Evolutionary conservation across 805 yeast species (phyloP), one percentile per base, ranked within the genome.

Genomic region (Ogataea corticis): DNA sequence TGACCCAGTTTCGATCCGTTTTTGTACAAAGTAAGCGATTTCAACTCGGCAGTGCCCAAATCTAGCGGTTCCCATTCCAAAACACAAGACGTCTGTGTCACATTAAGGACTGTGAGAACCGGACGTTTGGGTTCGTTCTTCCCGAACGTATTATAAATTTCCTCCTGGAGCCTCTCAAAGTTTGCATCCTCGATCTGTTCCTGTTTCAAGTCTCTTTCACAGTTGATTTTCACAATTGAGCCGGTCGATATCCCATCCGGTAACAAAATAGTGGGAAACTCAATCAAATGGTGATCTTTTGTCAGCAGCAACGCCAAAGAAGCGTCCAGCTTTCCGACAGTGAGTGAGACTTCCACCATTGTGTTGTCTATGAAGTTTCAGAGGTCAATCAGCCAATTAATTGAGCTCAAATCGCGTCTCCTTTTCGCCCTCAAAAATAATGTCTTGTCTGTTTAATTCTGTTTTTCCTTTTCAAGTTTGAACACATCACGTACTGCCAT

Each of bases 311-410:
- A 73, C 25, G 98, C 98, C 64, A 94, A 73, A 2, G 97, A 90
- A 11, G 97, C 96, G 63, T 94, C 99, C 36, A 92, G 75, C 69
- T 91, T 91, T 39, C 98, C 99, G 16, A 94, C 97, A 0, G 97
- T 91, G 31, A 92, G 76, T 34, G 95, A 85, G 10, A 91, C 97
- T 67, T 89, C 94, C 27, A 90, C 95, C 88, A 85, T 85, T 50
- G 17, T 40, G 32, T 27, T 21, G 25, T 14, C 27, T 18, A n/a
- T 16, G 18, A 4, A 14, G 4, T 14, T 31, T 31, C 16, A 16
- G 18, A 12, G 2, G 33, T 28, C 40, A 37, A 37, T 37, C 7
- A n/a, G n/a, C n/a, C n/a, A 19, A 13, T 37, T 12, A 7, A 9
- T 11, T 10, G 10, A 18, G 17, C 6, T 9, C 36, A 18, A 18